Evolutionary conservation across 2,329 filamentous ascomycete genomes (phyloP).

Genomic region (Penicillium sp.): DNA sequence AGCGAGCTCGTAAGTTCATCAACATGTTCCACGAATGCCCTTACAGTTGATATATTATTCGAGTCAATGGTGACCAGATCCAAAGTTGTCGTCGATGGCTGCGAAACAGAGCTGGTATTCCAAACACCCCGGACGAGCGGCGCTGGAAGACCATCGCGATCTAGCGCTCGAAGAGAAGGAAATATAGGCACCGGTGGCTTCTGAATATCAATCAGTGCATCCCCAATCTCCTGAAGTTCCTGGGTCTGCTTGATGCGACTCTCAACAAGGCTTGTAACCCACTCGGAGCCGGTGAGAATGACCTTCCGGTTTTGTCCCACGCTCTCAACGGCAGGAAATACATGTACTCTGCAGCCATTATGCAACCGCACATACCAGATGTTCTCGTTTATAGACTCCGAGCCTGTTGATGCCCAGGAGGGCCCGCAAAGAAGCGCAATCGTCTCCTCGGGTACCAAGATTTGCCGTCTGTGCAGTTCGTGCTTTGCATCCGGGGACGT

Average conservation of each 20-base stretch:
- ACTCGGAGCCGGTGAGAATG: slow-evolving; percentile 40
- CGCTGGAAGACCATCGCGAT: slow-evolving; percentile 26
- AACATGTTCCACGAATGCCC: slow-evolving; percentile 46
- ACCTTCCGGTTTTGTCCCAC: slow-evolving; percentile 40
- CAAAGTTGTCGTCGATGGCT: slow-evolving; percentile 14
- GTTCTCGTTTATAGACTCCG: slow-evolving; percentile 35
- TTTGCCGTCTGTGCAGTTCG: slow-evolving; percentile 17
- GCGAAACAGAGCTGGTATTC: slow-evolving; percentile 22
- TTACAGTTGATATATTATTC: slow-evolving; percentile 31
- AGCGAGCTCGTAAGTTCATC: slow-evolving; percentile 39
- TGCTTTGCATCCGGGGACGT: background rate
- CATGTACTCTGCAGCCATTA: slow-evolving; percentile 46
- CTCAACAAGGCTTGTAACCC: slow-evolving; percentile 38
- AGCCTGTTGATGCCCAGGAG: slow-evolving; percentile 29
- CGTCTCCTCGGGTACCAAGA: slow-evolving; percentile 42
- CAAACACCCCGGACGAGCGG: slow-evolving; percentile 40
- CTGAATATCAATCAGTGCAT: slow-evolving; percentile 36
- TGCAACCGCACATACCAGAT: slow-evolving; percentile 40
- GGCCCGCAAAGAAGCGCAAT: slow-evolving; percentile 40
- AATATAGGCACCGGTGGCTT: slow-evolving; percentile 37
- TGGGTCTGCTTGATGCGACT: slow-evolving; percentile 32
- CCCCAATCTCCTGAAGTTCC: slow-evolving; percentile 29
- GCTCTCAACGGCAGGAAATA: slow-evolving; percentile 36
- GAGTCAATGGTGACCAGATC: slow-evolving; percentile 22
- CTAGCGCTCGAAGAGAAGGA: slow-evolving; percentile 32